A percentile compares a stretch with the other conserved stretches of the same genome.
Evolutionary conservation across 306 rosid species (phyloP).

Genomic region (Cajanus cajan): DNA sequence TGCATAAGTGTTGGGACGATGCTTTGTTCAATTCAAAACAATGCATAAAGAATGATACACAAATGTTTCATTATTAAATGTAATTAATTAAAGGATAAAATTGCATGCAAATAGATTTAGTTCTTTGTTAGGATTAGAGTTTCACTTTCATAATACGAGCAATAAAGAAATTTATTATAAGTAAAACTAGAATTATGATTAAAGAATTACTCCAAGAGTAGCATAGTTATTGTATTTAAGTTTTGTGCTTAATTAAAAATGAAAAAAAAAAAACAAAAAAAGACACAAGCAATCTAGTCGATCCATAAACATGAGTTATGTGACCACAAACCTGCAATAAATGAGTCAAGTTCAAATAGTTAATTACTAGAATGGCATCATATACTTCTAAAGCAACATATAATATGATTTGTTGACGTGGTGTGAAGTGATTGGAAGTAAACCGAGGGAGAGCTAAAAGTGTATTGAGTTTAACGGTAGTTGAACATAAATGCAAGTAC

Average conservation of each 20-base stretch:
- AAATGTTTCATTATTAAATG: not conserved
- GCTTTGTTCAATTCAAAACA: not conserved
- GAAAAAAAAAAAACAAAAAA: too few relatives aligned
- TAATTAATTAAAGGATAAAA: too few relatives aligned
- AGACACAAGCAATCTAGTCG: not conserved
- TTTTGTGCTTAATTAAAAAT: too few relatives aligned
- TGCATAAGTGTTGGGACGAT: not conserved
- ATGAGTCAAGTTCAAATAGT: not conserved
- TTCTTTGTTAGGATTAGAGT: too few relatives aligned
- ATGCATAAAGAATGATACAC: not conserved
- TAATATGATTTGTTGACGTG: not conserved
- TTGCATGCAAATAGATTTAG: too few relatives aligned
- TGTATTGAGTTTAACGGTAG: not conserved
- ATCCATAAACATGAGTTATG: not conserved
- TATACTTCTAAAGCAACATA: too few relatives aligned
- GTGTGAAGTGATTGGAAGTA: not conserved
- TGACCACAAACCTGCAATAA: not conserved
- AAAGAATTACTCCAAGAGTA: too few relatives aligned
- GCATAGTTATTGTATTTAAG: too few relatives aligned
- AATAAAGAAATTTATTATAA: too few relatives aligned
- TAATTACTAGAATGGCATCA: not conserved
- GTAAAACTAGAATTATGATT: too few relatives aligned
- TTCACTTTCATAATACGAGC: too few relatives aligned
- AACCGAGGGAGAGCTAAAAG: not conserved
- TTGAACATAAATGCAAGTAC: not conserved